phyloP scores from a whole-genome alignment of 169 alveolate genomes.

The Babesia ovata region DNA sequence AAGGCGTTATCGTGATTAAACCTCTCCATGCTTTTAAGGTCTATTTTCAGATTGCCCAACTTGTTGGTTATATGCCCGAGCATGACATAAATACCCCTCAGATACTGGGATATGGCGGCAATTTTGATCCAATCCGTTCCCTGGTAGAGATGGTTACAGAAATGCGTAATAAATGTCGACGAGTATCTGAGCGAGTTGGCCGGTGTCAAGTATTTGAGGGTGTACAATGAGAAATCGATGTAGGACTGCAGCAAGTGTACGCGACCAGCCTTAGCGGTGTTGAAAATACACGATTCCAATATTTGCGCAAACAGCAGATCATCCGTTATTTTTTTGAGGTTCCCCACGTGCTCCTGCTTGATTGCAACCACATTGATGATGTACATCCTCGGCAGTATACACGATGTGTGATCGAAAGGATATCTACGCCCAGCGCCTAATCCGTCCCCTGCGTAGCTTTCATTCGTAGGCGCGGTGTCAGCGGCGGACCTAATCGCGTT shows the following conservation, averaged over 20 bases:
- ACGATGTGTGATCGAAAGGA: background rate
- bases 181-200: slow-evolving; percentile 32
- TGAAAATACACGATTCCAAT: slow-evolving; percentile 47
- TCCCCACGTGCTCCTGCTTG: slow-evolving; percentile 34
- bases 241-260: slow-evolving; percentile 64
- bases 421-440: slow-evolving; percentile 22
- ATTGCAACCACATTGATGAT: slow-evolving; percentile 52
- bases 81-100: slow-evolving; percentile 45
- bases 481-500: background rate
- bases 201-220: slow-evolving; percentile 40
- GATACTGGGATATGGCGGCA: slow-evolving; percentile 43
- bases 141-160: slow-evolving; percentile 35
- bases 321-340: slow-evolving; percentile 44
- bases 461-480: background rate
- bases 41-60: slow-evolving; percentile 8
- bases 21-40: slow-evolving; percentile 18
- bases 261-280: slow-evolving; percentile 48
- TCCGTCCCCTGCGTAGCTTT: slow-evolving; percentile 13
- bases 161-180: slow-evolving; percentile 47
- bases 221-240: slow-evolving; percentile 53
- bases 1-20: slow-evolving; percentile 3
- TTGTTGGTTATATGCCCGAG: slow-evolving; percentile 42
- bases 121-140: slow-evolving; percentile 46
- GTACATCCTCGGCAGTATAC: slow-evolving; percentile 36
- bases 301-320: slow-evolving; percentile 27